Evolutionary conservation across 148 eudicot genomes (phyloP).

Genomic region (Fagopyrum homotropicum): DNA sequence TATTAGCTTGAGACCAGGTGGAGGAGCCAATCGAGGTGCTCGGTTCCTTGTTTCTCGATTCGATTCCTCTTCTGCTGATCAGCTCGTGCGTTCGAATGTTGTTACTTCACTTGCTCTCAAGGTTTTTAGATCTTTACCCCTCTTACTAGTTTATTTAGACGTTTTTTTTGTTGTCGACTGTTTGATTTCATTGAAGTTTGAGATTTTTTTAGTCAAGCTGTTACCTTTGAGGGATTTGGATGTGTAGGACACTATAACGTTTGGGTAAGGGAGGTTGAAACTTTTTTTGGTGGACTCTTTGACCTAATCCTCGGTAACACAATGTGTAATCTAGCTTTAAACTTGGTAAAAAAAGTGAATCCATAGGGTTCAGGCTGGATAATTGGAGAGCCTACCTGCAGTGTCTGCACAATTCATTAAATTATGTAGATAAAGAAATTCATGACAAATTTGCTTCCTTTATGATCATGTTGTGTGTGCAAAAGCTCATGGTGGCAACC

Average conservation of each 20-base stretch:
- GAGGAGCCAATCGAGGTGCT: conserved; percentile 55
- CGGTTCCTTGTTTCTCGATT: conserved; percentile 62
- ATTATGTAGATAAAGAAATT: conserved; percentile 34
- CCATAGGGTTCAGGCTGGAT: conserved; percentile 56
- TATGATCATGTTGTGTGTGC: not conserved
- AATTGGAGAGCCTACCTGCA: conserved; percentile 20
- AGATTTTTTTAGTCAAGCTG: not conserved
- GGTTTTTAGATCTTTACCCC: conserved; percentile 35
- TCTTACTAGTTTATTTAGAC: no score
- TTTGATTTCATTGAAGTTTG: not conserved
- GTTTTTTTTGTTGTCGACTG: conserved; percentile 13
- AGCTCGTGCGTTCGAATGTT: conserved; percentile 57
- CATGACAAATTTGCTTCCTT: conserved; percentile 19
- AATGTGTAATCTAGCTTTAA: conserved; percentile 49
- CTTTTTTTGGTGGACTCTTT: not conserved
- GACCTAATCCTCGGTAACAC: conserved; percentile 70
- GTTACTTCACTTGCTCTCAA: conserved; percentile 32
- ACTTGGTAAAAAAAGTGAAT: conserved; percentile 45
- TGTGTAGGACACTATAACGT: not conserved
- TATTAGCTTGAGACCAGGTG: conserved; percentile 91
- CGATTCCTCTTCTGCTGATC: conserved; percentile 58
- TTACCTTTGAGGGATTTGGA: not conserved
- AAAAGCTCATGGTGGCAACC: no score
- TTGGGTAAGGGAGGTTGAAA: not conserved
- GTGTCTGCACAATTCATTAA: conserved; percentile 3